phyloP scores from a whole-genome alignment of 23 red algal genomes.

The Gracilaria vermiculophylla region DNA sequence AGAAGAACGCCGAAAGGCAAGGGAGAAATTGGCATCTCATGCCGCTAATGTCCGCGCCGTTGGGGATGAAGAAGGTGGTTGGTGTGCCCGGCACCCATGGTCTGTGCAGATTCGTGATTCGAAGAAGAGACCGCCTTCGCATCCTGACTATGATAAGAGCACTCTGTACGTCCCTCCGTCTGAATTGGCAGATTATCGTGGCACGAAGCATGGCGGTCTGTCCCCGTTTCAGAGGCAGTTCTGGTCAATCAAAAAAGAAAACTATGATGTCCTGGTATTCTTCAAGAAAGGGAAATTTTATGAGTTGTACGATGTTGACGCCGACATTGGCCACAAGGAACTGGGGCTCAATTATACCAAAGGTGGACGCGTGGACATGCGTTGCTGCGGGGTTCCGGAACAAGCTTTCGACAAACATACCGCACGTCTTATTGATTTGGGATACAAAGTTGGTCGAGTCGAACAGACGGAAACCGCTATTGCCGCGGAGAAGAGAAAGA shows the following conservation, averaged over 20 bases:
- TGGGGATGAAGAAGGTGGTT: slow-evolving; percentile 62
- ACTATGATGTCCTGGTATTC: slow-evolving; percentile 89
- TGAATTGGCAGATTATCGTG: slow-evolving; percentile 32
- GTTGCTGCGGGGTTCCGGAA: slow-evolving; percentile 98
- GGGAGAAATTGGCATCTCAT: slow-evolving; percentile 23
- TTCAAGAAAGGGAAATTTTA: slow-evolving; percentile 99
- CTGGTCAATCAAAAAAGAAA: slow-evolving; percentile 81
- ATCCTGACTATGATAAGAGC: slow-evolving; percentile 80
- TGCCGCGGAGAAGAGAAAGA: slow-evolving; percentile 72
- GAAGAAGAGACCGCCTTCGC: slow-evolving; percentile 38
- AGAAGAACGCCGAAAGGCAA: slow-evolving; percentile 23
- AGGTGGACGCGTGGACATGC: slow-evolving; percentile 93
- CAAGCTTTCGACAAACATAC: slow-evolving; percentile 84
- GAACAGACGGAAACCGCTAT: slow-evolving; percentile 93
- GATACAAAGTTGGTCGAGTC: slow-evolving; percentile 92
- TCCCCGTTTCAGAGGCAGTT: slow-evolving; percentile 98
- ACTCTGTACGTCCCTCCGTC: slow-evolving; percentile 82
- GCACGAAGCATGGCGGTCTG: slow-evolving; percentile 47
- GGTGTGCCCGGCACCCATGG: slow-evolving; percentile 81
- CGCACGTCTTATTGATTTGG: slow-evolving; percentile 76
- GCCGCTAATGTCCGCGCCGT: neutral
- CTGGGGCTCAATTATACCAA: slow-evolving; percentile 95
- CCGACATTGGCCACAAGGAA: slow-evolving; percentile 81
- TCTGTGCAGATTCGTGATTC: slow-evolving; percentile 73
- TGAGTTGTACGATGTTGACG: slow-evolving; percentile 95